A percentile compares a stretch with the other conserved stretches of the same genome.
Evolutionary conservation across 495 filamentous ascomycete genomes (phyloP).

Genomic region (Talaromyces stipitatus): DNA sequence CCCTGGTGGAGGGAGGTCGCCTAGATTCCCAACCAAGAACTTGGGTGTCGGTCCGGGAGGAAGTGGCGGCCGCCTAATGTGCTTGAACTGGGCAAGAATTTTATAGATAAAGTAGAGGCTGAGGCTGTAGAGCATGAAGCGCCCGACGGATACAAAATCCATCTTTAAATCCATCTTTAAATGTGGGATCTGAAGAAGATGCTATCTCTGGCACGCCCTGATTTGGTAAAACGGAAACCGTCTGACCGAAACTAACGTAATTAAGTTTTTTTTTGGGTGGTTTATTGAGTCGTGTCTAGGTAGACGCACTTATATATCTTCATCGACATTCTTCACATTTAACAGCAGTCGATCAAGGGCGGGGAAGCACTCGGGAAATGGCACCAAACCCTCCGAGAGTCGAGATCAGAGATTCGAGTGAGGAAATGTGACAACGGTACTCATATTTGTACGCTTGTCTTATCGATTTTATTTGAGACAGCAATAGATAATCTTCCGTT

Average conservation of each 20-base stretch:
- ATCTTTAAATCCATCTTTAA: too few relatives aligned
- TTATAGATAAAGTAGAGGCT: conserved; percentile 1
- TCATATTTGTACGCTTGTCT: neutral
- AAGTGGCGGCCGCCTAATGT: conserved; percentile 16
- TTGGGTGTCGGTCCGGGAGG: conserved; percentile 38
- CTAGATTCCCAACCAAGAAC: conserved; percentile 40
- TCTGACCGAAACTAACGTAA: too few relatives aligned
- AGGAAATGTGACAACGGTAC: neutral
- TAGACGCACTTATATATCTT: neutral
- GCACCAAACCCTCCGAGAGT: neutral
- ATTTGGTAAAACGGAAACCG: too few relatives aligned
- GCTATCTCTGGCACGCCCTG: too few relatives aligned
- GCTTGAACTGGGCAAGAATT: conserved; percentile 2
- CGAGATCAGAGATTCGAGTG: neutral
- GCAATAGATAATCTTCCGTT: neutral
- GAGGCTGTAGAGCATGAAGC: neutral
- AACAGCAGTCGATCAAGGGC: neutral
- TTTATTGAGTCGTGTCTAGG: too few relatives aligned
- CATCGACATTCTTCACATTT: neutral
- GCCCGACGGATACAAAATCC: neutral
- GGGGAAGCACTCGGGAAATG: neutral
- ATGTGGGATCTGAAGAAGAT: too few relatives aligned
- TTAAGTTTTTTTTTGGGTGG: too few relatives aligned
- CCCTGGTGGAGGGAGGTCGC: conserved; percentile 31
- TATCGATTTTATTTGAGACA: neutral